Conservation (phyloP, 805 yeast genomes). For the Saccharomycopsis fibuligera region DNA sequence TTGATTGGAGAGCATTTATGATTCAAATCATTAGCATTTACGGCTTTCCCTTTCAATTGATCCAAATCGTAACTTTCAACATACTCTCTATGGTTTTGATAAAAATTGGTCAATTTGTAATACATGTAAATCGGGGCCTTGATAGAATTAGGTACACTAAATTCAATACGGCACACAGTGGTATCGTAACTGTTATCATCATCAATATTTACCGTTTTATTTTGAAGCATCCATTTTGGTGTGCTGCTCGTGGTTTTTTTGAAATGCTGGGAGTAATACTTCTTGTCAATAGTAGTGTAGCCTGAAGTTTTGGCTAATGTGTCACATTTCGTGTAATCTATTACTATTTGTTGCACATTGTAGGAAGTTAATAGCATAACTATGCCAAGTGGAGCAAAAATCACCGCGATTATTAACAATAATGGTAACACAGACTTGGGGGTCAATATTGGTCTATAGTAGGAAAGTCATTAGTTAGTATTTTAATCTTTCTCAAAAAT, state of each 20-base stretch:
- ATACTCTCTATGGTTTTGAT: slow-evolving; percentile 91
- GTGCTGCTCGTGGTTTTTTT: slow-evolving; percentile 26
- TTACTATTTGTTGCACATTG: slow-evolving; percentile 64
- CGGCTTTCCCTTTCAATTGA: slow-evolving; percentile 76
- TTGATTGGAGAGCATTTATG: slow-evolving; percentile 33
- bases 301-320: slow-evolving; percentile 37
- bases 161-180: slow-evolving; percentile 59
- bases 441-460: slow-evolving; percentile 66
- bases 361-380: slow-evolving; percentile 69
- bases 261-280: slow-evolving; percentile 58
- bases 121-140: slow-evolving; percentile 69
- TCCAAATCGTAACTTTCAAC: slow-evolving; percentile 77
- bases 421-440: slow-evolving; percentile 89
- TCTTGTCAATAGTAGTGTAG: slow-evolving; percentile 49
- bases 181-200: slow-evolving; percentile 25
- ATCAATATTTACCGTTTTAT: slow-evolving; percentile 32
- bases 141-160: slow-evolving; percentile 65
- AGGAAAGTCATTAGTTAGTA: no score
- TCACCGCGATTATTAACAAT: slow-evolving; percentile 61
- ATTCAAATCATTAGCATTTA: slow-evolving; percentile 42
- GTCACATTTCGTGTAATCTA: slow-evolving; percentile 73
- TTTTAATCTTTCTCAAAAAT: not conserved
- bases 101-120: slow-evolving; percentile 85
- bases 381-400: slow-evolving; percentile 89
- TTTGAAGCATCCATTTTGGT: slow-evolving; percentile 53